A percentile compares a stretch with the other conserved stretches of the same genome.
phyloP scores from a whole-genome alignment of 495 filamentous ascomycete species.

The Thermochaetoides thermophila region DNA sequence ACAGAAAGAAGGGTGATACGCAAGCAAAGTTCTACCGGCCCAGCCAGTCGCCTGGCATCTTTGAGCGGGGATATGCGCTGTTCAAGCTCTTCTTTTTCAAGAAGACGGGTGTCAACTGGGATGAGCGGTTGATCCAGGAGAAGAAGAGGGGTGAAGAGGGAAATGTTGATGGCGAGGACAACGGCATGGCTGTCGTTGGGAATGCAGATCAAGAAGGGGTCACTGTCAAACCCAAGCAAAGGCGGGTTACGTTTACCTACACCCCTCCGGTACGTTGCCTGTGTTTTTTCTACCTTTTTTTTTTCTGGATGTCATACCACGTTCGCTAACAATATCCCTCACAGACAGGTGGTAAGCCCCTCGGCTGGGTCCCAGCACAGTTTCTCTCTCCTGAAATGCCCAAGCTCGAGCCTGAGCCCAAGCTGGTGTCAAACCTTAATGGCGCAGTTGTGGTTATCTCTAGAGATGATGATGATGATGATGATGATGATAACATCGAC shows the following conservation, averaged over 20 bases:
- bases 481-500: not conserved
- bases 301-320: too few relatives aligned
- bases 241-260: not conserved
- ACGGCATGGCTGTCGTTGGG: too few relatives aligned
- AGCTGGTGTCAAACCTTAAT: too few relatives aligned
- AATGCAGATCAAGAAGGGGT: too few relatives aligned
- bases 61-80: constrained; percentile 21
- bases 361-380: constrained; percentile 12
- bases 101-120: constrained; percentile 43
- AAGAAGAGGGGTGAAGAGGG: too few relatives aligned
- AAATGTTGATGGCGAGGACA: too few relatives aligned
- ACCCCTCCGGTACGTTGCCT: not conserved
- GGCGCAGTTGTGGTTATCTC: too few relatives aligned
- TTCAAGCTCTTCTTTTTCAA: constrained; percentile 43
- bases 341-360: constrained; percentile 26
- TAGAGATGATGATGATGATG: not conserved
- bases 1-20: constrained; percentile 16
- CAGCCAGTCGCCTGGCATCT: constrained; percentile 10
- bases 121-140: constrained; percentile 24
- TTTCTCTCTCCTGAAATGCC: constrained; percentile 1
- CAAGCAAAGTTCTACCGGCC: constrained; percentile 13
- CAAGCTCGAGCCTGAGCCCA: not conserved
- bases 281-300: too few relatives aligned
- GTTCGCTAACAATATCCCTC: too few relatives aligned
- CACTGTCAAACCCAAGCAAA: not conserved